A percentile compares a stretch with the other conserved stretches of the same genome.
These are phyloP conservation scores for Poteriospumella lacustris DNA, from an alignment of 108 stramenopile genomes.

Conservation along the genomic window DNA sequence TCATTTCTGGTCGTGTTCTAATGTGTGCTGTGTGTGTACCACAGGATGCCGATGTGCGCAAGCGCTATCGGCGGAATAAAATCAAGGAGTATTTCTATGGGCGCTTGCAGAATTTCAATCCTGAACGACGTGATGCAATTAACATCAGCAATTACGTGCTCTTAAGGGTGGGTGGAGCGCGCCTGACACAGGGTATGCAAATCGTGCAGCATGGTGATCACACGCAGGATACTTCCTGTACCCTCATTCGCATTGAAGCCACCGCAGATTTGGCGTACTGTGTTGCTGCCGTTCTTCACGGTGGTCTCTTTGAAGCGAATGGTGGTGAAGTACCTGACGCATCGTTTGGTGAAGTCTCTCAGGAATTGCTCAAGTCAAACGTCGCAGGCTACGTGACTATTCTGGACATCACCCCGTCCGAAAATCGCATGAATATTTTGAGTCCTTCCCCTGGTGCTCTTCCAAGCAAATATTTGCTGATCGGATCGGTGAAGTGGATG, in stretches of 20 bases:
- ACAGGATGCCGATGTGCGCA: constrained; percentile 10
- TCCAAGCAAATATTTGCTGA: constrained; percentile 44
- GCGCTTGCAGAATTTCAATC: not conserved
- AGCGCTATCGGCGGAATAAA: constrained; percentile 22
- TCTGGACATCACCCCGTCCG: constrained; percentile 39
- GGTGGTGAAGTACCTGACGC: not conserved
- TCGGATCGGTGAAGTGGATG: constrained; percentile 44
- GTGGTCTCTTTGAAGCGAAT: too few relatives aligned
- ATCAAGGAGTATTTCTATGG: constrained; percentile 48
- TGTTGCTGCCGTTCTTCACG: constrained; percentile 11
- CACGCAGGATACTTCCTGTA: not conserved
- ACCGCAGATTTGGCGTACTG: not conserved
- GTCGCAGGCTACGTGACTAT: constrained; percentile 15
- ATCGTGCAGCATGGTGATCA: constrained; percentile 32
- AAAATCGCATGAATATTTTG: constrained; percentile 41
- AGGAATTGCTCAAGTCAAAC: not conserved
- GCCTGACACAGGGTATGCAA: constrained; percentile 36
- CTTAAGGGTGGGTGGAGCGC: constrained; percentile 39
- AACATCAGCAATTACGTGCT: constrained; percentile 30
- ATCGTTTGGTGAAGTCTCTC: not conserved
- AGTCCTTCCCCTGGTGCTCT: constrained; percentile 51
- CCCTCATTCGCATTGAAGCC: not conserved
- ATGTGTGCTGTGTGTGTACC: not conserved
- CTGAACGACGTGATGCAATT: not conserved
- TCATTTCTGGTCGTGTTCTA: not conserved